Evolutionary conservation across 352 stramenopile species (phyloP).

Genomic region (Globisporangium carolinianum): DNA sequence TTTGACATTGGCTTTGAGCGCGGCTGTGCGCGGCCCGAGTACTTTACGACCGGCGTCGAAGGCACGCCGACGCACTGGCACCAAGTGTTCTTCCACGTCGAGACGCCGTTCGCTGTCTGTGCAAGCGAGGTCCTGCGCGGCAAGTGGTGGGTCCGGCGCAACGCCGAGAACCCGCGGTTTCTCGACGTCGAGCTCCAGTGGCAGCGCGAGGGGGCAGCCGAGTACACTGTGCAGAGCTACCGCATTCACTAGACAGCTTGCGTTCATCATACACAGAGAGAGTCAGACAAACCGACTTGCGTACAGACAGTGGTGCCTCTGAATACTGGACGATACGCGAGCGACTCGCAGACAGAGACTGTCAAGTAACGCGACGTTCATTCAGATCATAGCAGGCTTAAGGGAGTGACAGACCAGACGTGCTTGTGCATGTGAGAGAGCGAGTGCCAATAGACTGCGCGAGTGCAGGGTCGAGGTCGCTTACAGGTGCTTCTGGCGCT

Average conservation of each 20-base stretch:
- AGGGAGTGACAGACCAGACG: too few relatives aligned
- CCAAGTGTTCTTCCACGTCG: slow-evolving; percentile 97
- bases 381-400: too few relatives aligned
- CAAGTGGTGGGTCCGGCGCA: slow-evolving; percentile 84
- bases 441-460: neutral
- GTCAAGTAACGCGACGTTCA: neutral
- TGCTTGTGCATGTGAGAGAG: neutral
- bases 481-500: slow-evolving; percentile 46
- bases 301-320: neutral
- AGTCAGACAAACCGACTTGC: slow-evolving; percentile 1
- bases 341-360: neutral
- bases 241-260: slow-evolving; percentile 55
- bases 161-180: slow-evolving; percentile 91
- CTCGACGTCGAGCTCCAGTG: slow-evolving; percentile 88
- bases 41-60: slow-evolving; percentile 91
- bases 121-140: slow-evolving; percentile 75
- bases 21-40: slow-evolving; percentile 88
- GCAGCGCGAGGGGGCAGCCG: slow-evolving; percentile 34
- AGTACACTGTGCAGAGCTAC: slow-evolving; percentile 55
- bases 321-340: neutral
- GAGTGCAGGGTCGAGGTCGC: too few relatives aligned
- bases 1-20: slow-evolving; percentile 97
- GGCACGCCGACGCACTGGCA: slow-evolving; percentile 98
- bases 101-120: slow-evolving; percentile 62
- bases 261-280: slow-evolving; percentile 1